Evolutionary conservation across 192 early-diverging fungal species (phyloP).

Genomic region (Coemansia sp.): DNA sequence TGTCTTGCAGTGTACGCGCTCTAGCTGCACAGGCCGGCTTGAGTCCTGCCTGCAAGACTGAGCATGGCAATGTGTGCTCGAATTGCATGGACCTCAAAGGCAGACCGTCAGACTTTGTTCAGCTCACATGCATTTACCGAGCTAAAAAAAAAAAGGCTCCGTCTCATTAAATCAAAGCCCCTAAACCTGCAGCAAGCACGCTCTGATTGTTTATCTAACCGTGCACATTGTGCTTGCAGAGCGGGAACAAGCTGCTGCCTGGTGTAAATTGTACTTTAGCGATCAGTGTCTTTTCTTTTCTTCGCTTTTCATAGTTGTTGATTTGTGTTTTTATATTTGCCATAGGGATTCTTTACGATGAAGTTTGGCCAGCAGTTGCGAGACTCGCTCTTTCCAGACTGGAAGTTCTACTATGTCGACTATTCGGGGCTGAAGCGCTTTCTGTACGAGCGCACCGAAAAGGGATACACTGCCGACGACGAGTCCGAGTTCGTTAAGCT

Average conservation of each 20-base stretch:
- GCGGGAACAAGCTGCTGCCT: not conserved
- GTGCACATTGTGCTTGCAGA: conserved; percentile 1
- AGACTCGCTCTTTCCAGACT: conserved; percentile 77
- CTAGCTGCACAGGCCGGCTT: too few relatives aligned
- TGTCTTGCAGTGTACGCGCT: too few relatives aligned
- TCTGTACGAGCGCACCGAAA: conserved; percentile 66
- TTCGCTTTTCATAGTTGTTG: not conserved
- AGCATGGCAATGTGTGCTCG: too few relatives aligned
- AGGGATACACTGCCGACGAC: conserved; percentile 76
- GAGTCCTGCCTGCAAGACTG: too few relatives aligned
- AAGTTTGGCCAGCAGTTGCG: conserved; percentile 89
- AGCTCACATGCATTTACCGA: too few relatives aligned
- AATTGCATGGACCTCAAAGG: too few relatives aligned
- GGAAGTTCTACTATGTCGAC: conserved; percentile 83
- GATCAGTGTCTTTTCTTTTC: not conserved
- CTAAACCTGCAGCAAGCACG: too few relatives aligned
- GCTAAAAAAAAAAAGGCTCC: too few relatives aligned
- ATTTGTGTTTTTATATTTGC: not conserved
- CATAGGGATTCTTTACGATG: conserved; percentile 53
- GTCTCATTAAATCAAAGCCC: too few relatives aligned
- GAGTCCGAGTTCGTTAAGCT: conserved; percentile 82
- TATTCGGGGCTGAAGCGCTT: conserved; percentile 86
- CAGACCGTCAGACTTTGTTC: too few relatives aligned
- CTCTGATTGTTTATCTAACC: conserved; percentile 7
- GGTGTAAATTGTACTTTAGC: too few relatives aligned